phyloP scores from a whole-genome alignment of 2,329 filamentous ascomycete species.

The Conoideocrella luteorostrata region DNA sequence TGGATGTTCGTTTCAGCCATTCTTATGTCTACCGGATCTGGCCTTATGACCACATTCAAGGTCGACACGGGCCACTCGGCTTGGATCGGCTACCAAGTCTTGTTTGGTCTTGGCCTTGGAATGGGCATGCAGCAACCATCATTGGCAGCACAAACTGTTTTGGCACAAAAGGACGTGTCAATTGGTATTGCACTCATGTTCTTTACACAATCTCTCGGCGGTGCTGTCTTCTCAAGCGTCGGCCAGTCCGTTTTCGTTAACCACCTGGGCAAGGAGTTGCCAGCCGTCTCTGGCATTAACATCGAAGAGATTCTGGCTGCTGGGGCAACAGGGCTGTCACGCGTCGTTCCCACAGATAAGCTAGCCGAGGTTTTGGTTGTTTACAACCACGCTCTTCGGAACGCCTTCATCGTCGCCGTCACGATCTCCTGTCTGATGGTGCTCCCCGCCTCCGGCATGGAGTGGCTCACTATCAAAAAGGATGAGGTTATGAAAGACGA shows the following conservation, averaged over 20 bases:
- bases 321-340: background rate
- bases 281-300: background rate
- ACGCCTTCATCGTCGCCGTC: background rate
- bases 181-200: conserved; percentile 38
- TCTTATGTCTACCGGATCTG: conserved; percentile 27
- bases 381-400: background rate
- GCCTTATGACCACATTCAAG: conserved; percentile 33
- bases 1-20: conserved; percentile 29
- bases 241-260: conserved; percentile 45
- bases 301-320: background rate
- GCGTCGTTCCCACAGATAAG: background rate
- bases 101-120: conserved; percentile 37
- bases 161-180: conserved; percentile 34
- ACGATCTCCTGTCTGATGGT: background rate
- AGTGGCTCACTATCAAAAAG: background rate
- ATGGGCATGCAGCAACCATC: conserved; percentile 36
- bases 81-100: conserved; percentile 27
- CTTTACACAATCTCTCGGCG: conserved; percentile 37
- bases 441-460: background rate
- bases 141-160: conserved; percentile 38
- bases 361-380: background rate
- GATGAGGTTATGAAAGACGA: background rate
- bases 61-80: conserved; percentile 12
- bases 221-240: conserved; percentile 43
- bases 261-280: conserved; percentile 22